Base-by-base conservation (phyloP, 176 grass and related monocot species). In the Juncus effusus region DNA sequence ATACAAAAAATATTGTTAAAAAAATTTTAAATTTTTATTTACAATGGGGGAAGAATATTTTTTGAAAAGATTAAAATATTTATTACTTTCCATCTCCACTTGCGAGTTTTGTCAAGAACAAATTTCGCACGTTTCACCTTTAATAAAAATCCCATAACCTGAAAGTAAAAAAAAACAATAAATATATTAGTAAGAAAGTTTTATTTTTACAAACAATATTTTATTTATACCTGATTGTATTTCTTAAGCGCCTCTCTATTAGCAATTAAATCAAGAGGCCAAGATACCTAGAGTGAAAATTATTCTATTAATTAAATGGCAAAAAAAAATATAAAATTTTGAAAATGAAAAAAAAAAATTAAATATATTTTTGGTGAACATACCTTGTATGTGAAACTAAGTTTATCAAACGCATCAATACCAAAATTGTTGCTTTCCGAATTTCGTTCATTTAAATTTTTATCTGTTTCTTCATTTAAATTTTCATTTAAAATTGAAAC, bases 101-200 rank as follows among this genome's bases (percentile, higher is more conserved):
- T 97, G 15, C 93, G 78, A 53, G 85, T 82, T 92, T 92, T 85
- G 60, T 92, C 88, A 77, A 97, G 77, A 73, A 92, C 74, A 69
- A 89, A 97, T 56, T 97, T 97, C 65, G 93, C 93, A 64, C 80
- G 88, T 69, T 97, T 92, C 54, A 97, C 93, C 82, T 97, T 97
- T 39, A 97, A 79, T 68, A 97, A 92, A 79, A 97, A 97, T 42
- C 85, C 85, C 85, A 97, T 97, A n/a, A 97, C 87, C 93, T 92
- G 63, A 51, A 75, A 40, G 19, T 28, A 58, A 74, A 13, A 60
- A 74, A 28, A 28, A 54, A 53, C 15, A 13, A 49, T 2, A 60
- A 19, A 73, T 41, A 41, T 28, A 50, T 36, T 62, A 42, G 39
- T 13, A 75, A 55, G 41, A 69, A 14, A 42, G 5, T 40, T 35